Conservation (phyloP, 345 rosid species). For the Capsella bursapastoris region DNA sequence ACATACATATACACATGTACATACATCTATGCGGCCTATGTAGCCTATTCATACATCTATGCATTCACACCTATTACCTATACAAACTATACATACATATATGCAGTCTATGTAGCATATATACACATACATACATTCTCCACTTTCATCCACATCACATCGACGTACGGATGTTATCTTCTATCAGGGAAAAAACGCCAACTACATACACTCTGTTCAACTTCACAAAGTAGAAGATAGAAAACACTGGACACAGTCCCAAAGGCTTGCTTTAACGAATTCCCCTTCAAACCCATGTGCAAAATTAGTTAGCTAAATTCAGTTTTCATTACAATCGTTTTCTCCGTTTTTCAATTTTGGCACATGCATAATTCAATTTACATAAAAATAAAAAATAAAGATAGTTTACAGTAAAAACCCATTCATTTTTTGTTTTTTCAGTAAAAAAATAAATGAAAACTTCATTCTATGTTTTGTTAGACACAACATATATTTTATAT, state of each 20-base stretch:
- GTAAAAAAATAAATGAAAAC: not conserved
- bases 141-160: too few species aligned
- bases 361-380: not conserved
- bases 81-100: too few species aligned
- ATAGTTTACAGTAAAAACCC: not conserved
- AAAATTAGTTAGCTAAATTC: not conserved
- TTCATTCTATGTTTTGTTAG: not conserved
- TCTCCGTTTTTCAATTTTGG: not conserved
- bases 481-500: not conserved
- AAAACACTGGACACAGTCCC: not conserved
- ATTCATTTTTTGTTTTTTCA: not conserved
- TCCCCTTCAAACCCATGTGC: not conserved
- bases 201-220: not conserved
- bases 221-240: not conserved
- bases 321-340: not conserved
- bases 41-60: too few species aligned
- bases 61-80: too few species aligned
- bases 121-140: too few species aligned
- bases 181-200: too few species aligned
- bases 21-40: too few species aligned
- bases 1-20: too few species aligned
- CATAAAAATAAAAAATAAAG: too few species aligned
- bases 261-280: not conserved
- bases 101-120: too few species aligned
- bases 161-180: too few species aligned